Conservation (phyloP, 495 filamentous ascomycete genomes). For the Hypoxylon rickii region DNA sequence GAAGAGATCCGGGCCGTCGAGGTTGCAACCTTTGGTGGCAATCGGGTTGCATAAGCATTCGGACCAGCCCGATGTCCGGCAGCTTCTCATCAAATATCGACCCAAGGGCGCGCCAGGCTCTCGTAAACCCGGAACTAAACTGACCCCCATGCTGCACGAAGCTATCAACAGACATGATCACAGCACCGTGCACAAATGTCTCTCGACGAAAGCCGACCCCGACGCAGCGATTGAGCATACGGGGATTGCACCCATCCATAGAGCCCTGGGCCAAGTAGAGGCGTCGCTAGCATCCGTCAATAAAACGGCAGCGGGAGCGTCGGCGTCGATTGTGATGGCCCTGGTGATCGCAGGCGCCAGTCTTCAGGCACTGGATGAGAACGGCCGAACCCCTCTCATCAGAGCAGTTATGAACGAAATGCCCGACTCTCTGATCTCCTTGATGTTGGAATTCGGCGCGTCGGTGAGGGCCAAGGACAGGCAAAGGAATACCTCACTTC, state of each 20-base stretch:
- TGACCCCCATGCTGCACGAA: slow-evolving; percentile 14
- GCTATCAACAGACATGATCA: slow-evolving; percentile 17
- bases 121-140: background rate
- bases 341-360: slow-evolving; percentile 40
- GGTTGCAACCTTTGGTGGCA: slow-evolving; percentile 20
- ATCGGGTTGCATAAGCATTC: slow-evolving; percentile 18
- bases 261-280: slow-evolving; percentile 14
- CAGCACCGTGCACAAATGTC: slow-evolving; percentile 21
- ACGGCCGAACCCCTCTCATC: slow-evolving; percentile 40
- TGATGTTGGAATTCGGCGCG: slow-evolving; percentile 38
- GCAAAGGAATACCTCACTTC: slow-evolving; percentile 34
- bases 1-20: slow-evolving; percentile 7
- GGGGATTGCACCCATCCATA: slow-evolving; percentile 17
- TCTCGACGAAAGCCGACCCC: slow-evolving; percentile 19
- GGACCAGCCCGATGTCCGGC: slow-evolving; percentile 8
- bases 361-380: slow-evolving; percentile 33
- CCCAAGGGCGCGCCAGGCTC: background rate
- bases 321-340: slow-evolving; percentile 37
- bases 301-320: slow-evolving; percentile 5
- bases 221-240: slow-evolving; percentile 10
- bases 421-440: slow-evolving; percentile 27
- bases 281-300: slow-evolving; percentile 21
- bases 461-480: slow-evolving; percentile 27
- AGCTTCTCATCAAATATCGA: slow-evolving; percentile 23
- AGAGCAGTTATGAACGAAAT: slow-evolving; percentile 33